These are phyloP conservation scores for Pholiota molesta DNA, from an alignment of 768 basidiomycete species.

Conservation along the genomic window DNA sequence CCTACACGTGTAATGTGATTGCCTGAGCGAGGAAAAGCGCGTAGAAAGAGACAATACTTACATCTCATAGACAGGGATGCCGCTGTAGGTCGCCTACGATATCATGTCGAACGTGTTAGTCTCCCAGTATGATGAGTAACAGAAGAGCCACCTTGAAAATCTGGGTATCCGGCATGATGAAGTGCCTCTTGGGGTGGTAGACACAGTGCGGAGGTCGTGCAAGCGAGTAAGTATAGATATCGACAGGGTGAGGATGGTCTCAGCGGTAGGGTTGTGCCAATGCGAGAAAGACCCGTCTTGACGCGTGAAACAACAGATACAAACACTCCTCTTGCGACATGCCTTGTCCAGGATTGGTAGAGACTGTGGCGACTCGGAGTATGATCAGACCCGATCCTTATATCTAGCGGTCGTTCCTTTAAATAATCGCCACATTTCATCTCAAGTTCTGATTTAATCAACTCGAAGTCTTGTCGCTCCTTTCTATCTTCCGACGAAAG, in stretches of 20 bases:
- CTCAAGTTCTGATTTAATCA: too few relatives aligned
- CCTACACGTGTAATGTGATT: slow-evolving; percentile 56
- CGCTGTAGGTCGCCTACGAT: slow-evolving; percentile 85
- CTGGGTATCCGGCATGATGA: slow-evolving; percentile 75
- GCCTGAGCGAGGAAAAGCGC: slow-evolving; percentile 31
- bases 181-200: slow-evolving; percentile 9
- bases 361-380: too few relatives aligned
- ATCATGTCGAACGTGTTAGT: slow-evolving; percentile 27
- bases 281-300: slow-evolving; percentile 34
- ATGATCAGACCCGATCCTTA: too few relatives aligned
- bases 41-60: slow-evolving; percentile 44
- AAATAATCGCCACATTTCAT: too few relatives aligned
- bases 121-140: slow-evolving; percentile 14
- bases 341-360: too few relatives aligned
- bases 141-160: slow-evolving; percentile 75
- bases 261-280: slow-evolving; percentile 20
- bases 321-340: slow-evolving; percentile 23
- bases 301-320: slow-evolving; percentile 46
- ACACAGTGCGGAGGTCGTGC: not conserved
- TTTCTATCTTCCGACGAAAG: too few relatives aligned
- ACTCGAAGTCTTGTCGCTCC: too few relatives aligned
- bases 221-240: not conserved
- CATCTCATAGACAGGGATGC: slow-evolving; percentile 93
- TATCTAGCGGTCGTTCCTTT: too few relatives aligned
- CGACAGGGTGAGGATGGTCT: slow-evolving; percentile 12